phyloP scores from a whole-genome alignment of 2,329 filamentous ascomycete genomes.

The Lomentospora prolificans region DNA sequence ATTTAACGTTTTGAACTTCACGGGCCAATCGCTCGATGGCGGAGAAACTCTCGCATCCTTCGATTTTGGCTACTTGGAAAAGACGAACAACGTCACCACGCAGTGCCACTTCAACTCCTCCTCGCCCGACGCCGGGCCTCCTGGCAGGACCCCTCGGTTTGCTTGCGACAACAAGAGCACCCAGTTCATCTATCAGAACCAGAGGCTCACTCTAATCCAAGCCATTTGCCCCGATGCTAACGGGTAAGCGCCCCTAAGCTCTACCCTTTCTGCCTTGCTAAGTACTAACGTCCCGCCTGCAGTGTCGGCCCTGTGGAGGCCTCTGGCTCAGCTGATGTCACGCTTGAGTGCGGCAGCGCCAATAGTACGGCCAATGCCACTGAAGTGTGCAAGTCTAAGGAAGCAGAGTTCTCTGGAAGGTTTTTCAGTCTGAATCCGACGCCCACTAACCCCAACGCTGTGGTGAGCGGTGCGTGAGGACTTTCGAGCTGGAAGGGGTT shows the following conservation, averaged over 20 bases:
- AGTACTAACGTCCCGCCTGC: neutral
- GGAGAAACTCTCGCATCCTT: slow-evolving; percentile 22
- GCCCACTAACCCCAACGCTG: neutral
- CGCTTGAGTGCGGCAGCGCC: slow-evolving; percentile 9
- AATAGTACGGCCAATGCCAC: neutral
- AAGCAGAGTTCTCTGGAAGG: slow-evolving; percentile 8
- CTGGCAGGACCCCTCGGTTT: slow-evolving; percentile 25
- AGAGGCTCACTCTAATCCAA: slow-evolving; percentile 33
- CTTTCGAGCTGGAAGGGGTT: too few species aligned
- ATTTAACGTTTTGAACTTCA: slow-evolving; percentile 30
- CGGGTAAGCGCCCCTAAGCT: slow-evolving; percentile 21
- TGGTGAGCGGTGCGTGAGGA: neutral
- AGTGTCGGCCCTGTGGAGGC: slow-evolving; percentile 13
- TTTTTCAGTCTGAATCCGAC: slow-evolving; percentile 9
- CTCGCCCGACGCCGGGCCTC: slow-evolving; percentile 24
- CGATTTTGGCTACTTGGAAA: slow-evolving; percentile 31
- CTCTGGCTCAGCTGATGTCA: slow-evolving; percentile 11
- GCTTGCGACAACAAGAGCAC: slow-evolving; percentile 30
- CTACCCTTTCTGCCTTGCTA: neutral
- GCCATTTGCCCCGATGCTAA: slow-evolving; percentile 27
- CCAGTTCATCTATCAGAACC: slow-evolving; percentile 32
- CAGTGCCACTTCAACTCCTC: slow-evolving; percentile 32
- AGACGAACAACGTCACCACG: slow-evolving; percentile 28
- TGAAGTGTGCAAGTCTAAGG: slow-evolving; percentile 5
- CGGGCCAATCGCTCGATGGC: slow-evolving; percentile 22